Base-by-base conservation (phyloP, 2,329 filamentous ascomycete species). In the Verruconis gallopava region DNA sequence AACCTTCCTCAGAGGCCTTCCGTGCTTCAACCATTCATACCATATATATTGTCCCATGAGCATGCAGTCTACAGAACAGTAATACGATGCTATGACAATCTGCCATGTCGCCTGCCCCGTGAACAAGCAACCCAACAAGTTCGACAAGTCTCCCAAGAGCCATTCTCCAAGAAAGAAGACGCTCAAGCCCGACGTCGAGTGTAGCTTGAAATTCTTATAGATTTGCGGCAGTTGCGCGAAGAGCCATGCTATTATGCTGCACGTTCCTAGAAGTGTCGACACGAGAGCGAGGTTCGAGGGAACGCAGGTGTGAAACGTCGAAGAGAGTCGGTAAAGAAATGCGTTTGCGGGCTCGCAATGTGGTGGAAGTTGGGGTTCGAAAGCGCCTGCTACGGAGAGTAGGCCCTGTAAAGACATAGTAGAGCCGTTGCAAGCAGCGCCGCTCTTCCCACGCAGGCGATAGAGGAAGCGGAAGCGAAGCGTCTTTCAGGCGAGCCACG, bases 221-320 rank as follows among this genome's bases (percentile, higher is more conserved):
- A 81, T 79, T 52, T 81, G 77, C 2, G 77, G 77, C 20, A 81
- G 62, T 55, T 81, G 77, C 11, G 77, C 77, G 53, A 79, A 81
- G 2, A 81, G 66, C 77, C 77, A 81, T 34, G 76, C 73, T 39
- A 77, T 50, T 46, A 81, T 81, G 51, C 75, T 79, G 46, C 76
- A 60, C 0, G 66, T 68, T 15, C 77, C 77, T 41, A 80, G 64
- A 2, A 69, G 47, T 4, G 73, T 75, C 17, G 77, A 81, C 44
- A 77, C 48, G 45, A 80, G 66, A 17, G 75, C 75, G 42, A 79
- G 67, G 42, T 71, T 69, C 14, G 75, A 78, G 11, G 77, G 77
- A 35, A 81, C 61, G 59, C 77, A 81, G 47, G 69, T 71, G 51
- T 75, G 70, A 47, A 80, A 69, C 40, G 70, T 64, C 5, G 69